Evolutionary conservation across 306 rosid species (phyloP), one percentile per base, ranked within the genome.

Genomic region (Sphenostylis stenocarpa): DNA sequence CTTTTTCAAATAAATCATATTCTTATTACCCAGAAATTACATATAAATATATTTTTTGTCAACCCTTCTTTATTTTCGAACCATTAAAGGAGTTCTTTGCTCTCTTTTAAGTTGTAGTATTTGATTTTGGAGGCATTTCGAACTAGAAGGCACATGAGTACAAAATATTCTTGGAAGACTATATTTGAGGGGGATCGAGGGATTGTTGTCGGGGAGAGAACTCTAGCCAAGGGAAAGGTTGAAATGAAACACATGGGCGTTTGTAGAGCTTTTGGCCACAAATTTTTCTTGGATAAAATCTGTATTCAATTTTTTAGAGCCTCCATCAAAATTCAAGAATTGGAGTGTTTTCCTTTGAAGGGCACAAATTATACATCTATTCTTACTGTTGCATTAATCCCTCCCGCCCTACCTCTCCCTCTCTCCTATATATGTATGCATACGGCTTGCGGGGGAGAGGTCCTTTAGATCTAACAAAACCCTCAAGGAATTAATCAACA

Each of bases 241-340:
- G 2, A 62, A 82, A 82, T 75, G 2, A 62, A 82, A 82, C 72
- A 72, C 83, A 76, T 73, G 90, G 80, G 48, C 19, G 13, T 29
- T 81, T 84, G 28, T 79, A 48, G 47, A 72, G 67, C 79, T 51
- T 23, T 68, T 61, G 78, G 67, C 82, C 70, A 52, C 77, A 73
- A 73, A 69, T 48, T 41, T 57, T 45, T 29, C 75, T 24, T 57
- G 20, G 51, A 14, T 61, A 60, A 77, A 79, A 66, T 70, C 47
- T 28, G 6, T 63, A 23, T 65, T 7, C 1, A 6, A 49, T 31
- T 7, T 44, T 71, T 76, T 8, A 14, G 36, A 75, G 71, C 23
- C 48, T 36, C 38, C 48, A 71, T 53, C 73, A 71, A 23, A 53
- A 72, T 45, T 65, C 62, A 72, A 39, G 79, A 80, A 60, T 65